Conservation (phyloP, 805 yeast genomes). For the Allodekkera sacchari region DNA sequence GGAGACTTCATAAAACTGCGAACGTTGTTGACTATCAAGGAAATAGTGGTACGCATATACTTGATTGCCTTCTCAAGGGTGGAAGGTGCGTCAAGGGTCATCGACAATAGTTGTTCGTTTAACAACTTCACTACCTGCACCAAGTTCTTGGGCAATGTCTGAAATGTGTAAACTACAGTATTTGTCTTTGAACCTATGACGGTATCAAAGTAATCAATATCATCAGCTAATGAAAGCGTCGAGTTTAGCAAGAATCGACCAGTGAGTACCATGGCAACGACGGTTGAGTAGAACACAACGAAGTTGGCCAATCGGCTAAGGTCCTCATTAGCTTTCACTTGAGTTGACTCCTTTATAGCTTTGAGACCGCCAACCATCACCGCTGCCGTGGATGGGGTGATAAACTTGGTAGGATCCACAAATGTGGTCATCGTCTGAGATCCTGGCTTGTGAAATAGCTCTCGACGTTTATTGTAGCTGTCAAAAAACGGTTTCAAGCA, state of each 20-base stretch:
- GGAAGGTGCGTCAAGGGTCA: conserved; percentile 9
- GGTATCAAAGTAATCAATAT: conserved; percentile 39
- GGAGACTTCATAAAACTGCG: conserved; percentile 15
- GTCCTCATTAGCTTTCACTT: conserved; percentile 6
- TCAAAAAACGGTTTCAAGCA: conserved; percentile 13
- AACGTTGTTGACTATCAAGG: conserved; percentile 10
- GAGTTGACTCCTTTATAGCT: conserved; percentile 5
- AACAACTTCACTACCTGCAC: conserved; percentile 4
- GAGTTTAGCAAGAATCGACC: conserved; percentile 26
- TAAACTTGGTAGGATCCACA: neutral
- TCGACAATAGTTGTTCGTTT: conserved; percentile 9
- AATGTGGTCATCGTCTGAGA: conserved; percentile 2
- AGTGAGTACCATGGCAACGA: conserved; percentile 10
- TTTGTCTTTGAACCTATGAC: conserved; percentile 26
- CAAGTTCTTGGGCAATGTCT: conserved; percentile 26
- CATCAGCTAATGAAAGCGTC: conserved; percentile 35
- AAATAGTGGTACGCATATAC: conserved; percentile 1
- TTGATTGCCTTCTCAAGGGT: neutral
- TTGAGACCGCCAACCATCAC: conserved; percentile 1
- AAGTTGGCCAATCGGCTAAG: conserved; percentile 16
- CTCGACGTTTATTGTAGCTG: conserved; percentile 2
- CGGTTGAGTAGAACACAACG: conserved; percentile 14
- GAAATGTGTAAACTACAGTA: conserved; percentile 30
- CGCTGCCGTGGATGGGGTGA: neutral
- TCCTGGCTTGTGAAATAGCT: neutral